These are phyloP conservation scores for Dorcoceras hygrometricum DNA, from an alignment of 257 asterid species.

Conservation along the genomic window DNA sequence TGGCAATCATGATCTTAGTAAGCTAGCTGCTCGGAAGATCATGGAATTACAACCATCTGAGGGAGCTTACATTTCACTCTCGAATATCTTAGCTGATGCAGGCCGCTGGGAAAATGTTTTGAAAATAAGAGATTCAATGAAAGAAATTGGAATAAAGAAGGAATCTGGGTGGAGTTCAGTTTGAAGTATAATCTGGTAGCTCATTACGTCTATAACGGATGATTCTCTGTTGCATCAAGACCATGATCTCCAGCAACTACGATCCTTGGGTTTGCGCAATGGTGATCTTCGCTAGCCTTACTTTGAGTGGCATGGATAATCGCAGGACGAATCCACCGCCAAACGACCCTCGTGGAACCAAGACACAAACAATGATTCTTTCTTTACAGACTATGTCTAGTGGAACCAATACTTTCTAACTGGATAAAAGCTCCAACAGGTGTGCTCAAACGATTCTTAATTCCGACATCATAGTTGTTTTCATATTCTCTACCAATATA, in stretches of 20 bases:
- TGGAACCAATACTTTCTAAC: neutral
- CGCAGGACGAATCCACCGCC: neutral
- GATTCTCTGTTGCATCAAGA: neutral
- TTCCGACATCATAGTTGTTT: neutral
- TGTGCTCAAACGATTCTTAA: neutral
- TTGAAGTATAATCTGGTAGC: conserved; percentile 23
- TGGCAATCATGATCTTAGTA: conserved; percentile 55
- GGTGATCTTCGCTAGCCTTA: neutral
- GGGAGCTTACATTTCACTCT: conserved; percentile 54
- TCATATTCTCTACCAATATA: neutral
- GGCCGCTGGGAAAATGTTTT: conserved; percentile 72
- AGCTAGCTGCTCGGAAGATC: conserved; percentile 52
- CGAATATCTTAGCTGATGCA: conserved; percentile 69
- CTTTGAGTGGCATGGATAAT: neutral
- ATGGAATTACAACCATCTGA: conserved; percentile 52
- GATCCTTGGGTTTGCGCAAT: neutral
- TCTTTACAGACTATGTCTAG: neutral
- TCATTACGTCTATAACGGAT: neutral
- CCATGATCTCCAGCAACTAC: neutral
- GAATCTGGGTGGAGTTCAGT: conserved; percentile 76
- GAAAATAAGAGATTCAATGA: conserved; percentile 49
- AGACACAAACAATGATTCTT: neutral
- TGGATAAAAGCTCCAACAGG: neutral
- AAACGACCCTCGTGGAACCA: neutral
- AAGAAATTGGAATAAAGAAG: conserved; percentile 42